These are phyloP conservation scores for Aureobasidium subglaciale DNA, from an alignment of 2,329 filamentous ascomycete genomes.

Conservation along the genomic window DNA sequence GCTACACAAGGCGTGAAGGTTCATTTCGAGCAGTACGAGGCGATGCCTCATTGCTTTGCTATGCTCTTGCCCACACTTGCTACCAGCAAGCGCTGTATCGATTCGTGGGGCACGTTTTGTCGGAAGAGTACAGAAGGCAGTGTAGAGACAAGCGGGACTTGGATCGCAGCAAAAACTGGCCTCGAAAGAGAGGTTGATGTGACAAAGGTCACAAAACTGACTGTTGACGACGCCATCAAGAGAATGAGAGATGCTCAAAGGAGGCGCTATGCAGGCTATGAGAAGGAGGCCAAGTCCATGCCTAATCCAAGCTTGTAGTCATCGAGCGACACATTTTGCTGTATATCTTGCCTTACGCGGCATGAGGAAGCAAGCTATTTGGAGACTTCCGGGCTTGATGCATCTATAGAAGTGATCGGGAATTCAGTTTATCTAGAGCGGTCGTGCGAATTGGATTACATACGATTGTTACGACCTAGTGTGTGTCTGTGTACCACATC, in stretches of 20 bases:
- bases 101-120: conserved; percentile 29
- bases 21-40: conserved; percentile 65
- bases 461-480: no score
- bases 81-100: conserved; percentile 29
- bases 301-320: conserved; percentile 26
- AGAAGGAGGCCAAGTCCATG: conserved; percentile 27
- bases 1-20: conserved; percentile 53
- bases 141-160: conserved; percentile 26
- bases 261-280: conserved; percentile 25
- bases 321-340: not conserved
- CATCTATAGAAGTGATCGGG: no score
- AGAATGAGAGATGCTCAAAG: conserved; percentile 26
- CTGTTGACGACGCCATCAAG: conserved; percentile 17
- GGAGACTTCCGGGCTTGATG: not conserved
- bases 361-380: no score
- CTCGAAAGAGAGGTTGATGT: conserved; percentile 25
- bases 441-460: no score
- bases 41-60: conserved; percentile 68
- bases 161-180: conserved; percentile 26
- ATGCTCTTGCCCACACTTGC: conserved; percentile 35
- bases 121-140: conserved; percentile 23
- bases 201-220: conserved; percentile 18
- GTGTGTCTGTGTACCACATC: not conserved
- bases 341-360: no score
- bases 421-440: no score